Percentiles rank a stretch among this genome's conserved stretches.
These are phyloP conservation scores for Cryphonectria japonica DNA, from an alignment of 2,329 filamentous ascomycete species.

Conservation along the genomic window DNA sequence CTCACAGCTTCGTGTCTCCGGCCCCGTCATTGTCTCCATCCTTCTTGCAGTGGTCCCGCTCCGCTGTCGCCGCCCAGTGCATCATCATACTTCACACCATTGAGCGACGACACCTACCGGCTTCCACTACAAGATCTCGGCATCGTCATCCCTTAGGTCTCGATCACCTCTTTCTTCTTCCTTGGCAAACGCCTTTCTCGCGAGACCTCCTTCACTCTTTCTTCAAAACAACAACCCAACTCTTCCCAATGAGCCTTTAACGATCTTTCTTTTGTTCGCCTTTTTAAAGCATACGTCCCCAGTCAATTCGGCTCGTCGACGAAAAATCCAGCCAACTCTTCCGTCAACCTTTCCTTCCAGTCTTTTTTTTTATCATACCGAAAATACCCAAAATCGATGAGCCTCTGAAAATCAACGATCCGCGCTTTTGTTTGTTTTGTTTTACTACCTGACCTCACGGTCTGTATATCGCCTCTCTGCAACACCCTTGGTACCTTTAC, in stretches of 20 bases:
- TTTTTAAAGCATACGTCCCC: slow-evolving; percentile 33
- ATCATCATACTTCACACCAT: slow-evolving; percentile 12
- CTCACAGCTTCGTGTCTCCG: slow-evolving; percentile 23
- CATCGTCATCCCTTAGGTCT: slow-evolving; percentile 22
- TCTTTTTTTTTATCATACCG: slow-evolving; percentile 42
- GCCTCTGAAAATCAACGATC: slow-evolving; percentile 50
- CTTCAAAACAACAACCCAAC: slow-evolving; percentile 20
- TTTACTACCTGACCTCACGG: slow-evolving; percentile 20
- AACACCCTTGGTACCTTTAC: slow-evolving; percentile 28
- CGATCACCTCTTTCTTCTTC: slow-evolving; percentile 3
- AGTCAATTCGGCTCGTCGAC: slow-evolving; percentile 35
- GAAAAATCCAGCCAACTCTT: slow-evolving; percentile 32
- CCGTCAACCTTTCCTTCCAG: slow-evolving; percentile 15
- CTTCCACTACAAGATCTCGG: slow-evolving; percentile 22
- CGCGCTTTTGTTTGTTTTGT: slow-evolving; percentile 41
- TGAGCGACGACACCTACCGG: slow-evolving; percentile 20
- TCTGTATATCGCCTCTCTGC: slow-evolving; percentile 27
- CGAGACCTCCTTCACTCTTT: slow-evolving; percentile 27
- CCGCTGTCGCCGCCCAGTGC: slow-evolving; percentile 13
- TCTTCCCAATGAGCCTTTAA: slow-evolving; percentile 34
- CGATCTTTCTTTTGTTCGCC: slow-evolving; percentile 37
- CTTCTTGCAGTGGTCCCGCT: background rate
- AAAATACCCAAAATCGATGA: slow-evolving; percentile 48
- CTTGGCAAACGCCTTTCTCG: slow-evolving; percentile 1
- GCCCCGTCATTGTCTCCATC: slow-evolving; percentile 20